phyloP scores from a whole-genome alignment of 768 basidiomycete species.

The Boletus insuetus region DNA sequence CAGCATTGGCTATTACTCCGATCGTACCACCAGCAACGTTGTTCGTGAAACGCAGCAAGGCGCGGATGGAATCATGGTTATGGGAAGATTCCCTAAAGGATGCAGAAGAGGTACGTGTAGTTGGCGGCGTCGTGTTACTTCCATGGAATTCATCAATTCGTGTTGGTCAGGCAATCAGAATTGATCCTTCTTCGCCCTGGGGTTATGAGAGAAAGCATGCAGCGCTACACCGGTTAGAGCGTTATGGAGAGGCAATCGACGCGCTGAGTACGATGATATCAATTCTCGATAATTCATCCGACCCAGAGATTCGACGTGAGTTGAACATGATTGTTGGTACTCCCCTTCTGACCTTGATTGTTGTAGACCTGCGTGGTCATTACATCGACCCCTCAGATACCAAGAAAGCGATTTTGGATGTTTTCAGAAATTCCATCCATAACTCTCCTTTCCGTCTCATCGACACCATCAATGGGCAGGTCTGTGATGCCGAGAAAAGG shows the following conservation, averaged over 20 bases:
- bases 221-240: conserved; percentile 9
- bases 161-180: conserved; percentile 6
- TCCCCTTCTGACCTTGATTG: not conserved
- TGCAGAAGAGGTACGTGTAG: conserved; percentile 13
- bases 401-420: not conserved
- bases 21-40: not conserved
- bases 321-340: not conserved
- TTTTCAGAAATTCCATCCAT: not conserved
- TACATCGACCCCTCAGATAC: conserved; percentile 13
- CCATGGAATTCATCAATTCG: not conserved
- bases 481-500: conserved; percentile 18
- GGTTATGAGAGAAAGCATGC: conserved; percentile 17
- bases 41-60: conserved; percentile 16
- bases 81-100: conserved; percentile 16
- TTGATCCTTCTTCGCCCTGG: conserved; percentile 10
- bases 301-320: conserved; percentile 13
- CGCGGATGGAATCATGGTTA: not conserved
- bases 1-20: conserved; percentile 1
- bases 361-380: conserved; percentile 3
- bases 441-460: conserved; percentile 18
- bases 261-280: conserved; percentile 6
- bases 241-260: conserved; percentile 10
- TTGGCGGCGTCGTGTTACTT: not conserved
- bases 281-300: conserved; percentile 5
- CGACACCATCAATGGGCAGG: conserved; percentile 15